Base-by-base conservation (phyloP, 2,329 filamentous ascomycete species). In the Alternaria solani region DNA sequence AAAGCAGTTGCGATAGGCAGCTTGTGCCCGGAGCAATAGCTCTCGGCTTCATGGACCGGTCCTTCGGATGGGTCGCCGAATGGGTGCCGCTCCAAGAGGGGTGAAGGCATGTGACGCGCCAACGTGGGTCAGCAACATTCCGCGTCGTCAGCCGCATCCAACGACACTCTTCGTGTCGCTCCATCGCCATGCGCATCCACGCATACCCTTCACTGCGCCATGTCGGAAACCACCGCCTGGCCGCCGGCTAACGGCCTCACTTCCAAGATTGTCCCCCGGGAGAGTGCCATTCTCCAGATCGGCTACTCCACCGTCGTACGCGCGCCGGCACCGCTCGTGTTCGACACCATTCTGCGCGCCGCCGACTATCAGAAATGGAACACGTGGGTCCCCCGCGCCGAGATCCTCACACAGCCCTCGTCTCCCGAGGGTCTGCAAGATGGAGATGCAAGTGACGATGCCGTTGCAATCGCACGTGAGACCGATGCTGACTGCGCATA, bases 301-400 rank as follows among this genome's bases (percentile, higher is more conserved):
- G 23, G 59, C 18, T 51, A 62, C 55, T 58, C 64, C 2, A 59
- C 55, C 12, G 20, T 14, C 23, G 55, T 66, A 11, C 51, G 32
- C 14, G 68, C 68, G 7, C 67, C 68, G 2, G 68, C 68, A 12
- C 42, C 63, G 7, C 59, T 65, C n/a, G 61, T 71, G 26, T 69
- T 71, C 28, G 54, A 62, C 11, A 55, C 63, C 7, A 18, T 71
- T n/a, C 51, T 70, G 3, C 59, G 61, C 48, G 56, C 56, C 2
- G 59, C 61, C 3, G 59, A 66, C 12, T 71, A 70, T n/a, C 28
- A 58, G 4, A 32, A 57, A 12, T 71, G 68, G 68, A 68, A 67
- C 39, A 67, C 67, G 0, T 70, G 67, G 53, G 62, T 71, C 11
- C 68, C 67, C 3, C 43, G 39, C n/a, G 64, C 56, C 16, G 49